phyloP scores from a whole-genome alignment of 2,329 filamentous ascomycete species.

The Teratosphaeria destructans region DNA sequence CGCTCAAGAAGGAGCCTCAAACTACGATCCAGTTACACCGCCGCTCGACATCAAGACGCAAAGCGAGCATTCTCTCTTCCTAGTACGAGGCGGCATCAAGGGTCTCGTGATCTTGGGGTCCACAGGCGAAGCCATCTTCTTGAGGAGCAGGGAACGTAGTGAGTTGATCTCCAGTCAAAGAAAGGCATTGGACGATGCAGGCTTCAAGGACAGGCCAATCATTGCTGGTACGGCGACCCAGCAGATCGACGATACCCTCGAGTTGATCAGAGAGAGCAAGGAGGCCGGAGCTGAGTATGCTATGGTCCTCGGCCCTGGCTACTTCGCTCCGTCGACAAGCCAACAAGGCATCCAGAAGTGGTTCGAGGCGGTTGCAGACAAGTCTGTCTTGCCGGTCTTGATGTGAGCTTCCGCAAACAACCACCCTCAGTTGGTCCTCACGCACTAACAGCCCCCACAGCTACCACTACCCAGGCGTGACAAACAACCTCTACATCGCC shows the following conservation, averaged over 20 bases:
- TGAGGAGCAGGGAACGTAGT: conserved; percentile 47
- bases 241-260: conserved; percentile 51
- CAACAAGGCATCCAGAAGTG: conserved; percentile 52
- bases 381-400: conserved; percentile 49
- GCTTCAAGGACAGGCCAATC: conserved; percentile 49
- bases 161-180: conserved; percentile 46
- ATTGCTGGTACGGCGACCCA: conserved; percentile 54
- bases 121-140: conserved; percentile 55
- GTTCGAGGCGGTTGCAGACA: conserved; percentile 52
- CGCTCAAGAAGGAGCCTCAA: conserved; percentile 36
- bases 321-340: conserved; percentile 49
- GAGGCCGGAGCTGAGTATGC: conserved; percentile 52
- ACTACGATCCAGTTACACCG: conserved; percentile 32
- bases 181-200: conserved; percentile 44
- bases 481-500: conserved; percentile 52
- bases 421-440: background rate
- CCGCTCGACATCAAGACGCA: conserved; percentile 50
- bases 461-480: conserved; percentile 58
- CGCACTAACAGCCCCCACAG: conserved; percentile 20
- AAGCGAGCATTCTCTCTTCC: conserved; percentile 47
- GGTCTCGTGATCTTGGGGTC: conserved; percentile 54
- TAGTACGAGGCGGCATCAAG: conserved; percentile 49
- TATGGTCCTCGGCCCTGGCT: conserved; percentile 53
- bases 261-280: conserved; percentile 45
- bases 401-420: conserved; percentile 37